These are phyloP conservation scores for Parsonsia alboflavescens DNA, from an alignment of 257 asterid genomes.

Conservation along the genomic window DNA sequence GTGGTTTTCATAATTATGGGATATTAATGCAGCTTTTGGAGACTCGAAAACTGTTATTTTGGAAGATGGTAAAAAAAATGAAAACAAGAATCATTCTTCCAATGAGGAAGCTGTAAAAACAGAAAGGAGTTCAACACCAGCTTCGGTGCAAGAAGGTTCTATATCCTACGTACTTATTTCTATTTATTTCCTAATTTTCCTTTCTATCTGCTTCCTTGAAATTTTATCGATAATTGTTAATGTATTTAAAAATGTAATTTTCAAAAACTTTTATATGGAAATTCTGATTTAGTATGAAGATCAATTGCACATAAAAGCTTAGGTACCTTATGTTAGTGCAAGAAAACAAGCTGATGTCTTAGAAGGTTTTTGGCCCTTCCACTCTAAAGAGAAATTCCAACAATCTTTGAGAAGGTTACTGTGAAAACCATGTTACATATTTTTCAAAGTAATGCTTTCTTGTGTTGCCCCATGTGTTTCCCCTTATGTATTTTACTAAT, in stretches of 20 bases:
- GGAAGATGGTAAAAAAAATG: slow-evolving; percentile 38
- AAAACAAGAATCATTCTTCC: slow-evolving; percentile 29
- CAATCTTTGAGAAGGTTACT: too few relatives aligned
- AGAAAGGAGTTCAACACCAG: slow-evolving; percentile 29
- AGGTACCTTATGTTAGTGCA: background rate
- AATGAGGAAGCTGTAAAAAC: slow-evolving; percentile 18
- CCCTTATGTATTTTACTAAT: background rate
- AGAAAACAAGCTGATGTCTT: background rate
- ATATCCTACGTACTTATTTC: background rate
- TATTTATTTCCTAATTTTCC: background rate
- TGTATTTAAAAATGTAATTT: background rate
- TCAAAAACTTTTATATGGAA: background rate
- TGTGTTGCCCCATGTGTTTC: too few relatives aligned
- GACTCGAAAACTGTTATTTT: slow-evolving; percentile 48
- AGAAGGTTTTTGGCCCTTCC: background rate
- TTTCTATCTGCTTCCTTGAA: background rate
- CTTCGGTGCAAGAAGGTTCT: slow-evolving; percentile 41
- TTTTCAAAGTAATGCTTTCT: too few relatives aligned
- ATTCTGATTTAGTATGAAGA: background rate
- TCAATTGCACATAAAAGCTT: too few relatives aligned
- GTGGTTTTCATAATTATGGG: slow-evolving; percentile 20
- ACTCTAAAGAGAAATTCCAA: background rate
- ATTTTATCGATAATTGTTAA: too few relatives aligned
- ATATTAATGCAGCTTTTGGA: slow-evolving; percentile 57
- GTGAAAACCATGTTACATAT: too few relatives aligned